phyloP scores from a whole-genome alignment of 2,329 filamentous ascomycete species.

The Lasiodiplodia theobromae region DNA sequence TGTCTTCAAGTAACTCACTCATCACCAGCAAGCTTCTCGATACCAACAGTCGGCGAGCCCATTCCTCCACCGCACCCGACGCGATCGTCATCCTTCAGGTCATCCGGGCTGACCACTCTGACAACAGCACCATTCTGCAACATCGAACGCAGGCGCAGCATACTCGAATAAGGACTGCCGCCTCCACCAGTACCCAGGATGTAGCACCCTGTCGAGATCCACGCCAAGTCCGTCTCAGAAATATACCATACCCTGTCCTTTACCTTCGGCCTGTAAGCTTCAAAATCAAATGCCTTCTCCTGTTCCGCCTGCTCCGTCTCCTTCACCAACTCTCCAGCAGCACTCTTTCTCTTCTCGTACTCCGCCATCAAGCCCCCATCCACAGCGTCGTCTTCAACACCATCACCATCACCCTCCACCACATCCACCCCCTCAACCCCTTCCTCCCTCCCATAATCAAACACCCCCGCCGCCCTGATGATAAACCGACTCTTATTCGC shows the following conservation, averaged over 20 bases:
- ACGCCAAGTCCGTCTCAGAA: slow-evolving; percentile 64
- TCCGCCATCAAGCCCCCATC: neutral
- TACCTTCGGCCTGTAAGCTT: slow-evolving; percentile 47
- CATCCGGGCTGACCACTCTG: slow-evolving; percentile 50
- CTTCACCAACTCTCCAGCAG: neutral
- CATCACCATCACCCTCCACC: neutral
- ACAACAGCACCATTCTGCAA: slow-evolving; percentile 47
- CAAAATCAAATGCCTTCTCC: slow-evolving; percentile 40
- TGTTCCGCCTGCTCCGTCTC: neutral
- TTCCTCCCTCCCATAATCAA: slow-evolving; percentile 12
- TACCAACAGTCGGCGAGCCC: slow-evolving; percentile 53
- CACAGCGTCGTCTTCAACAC: neutral
- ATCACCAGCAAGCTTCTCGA: slow-evolving; percentile 48
- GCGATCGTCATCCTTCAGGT: slow-evolving; percentile 50
- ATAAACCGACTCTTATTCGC: slow-evolving; percentile 38
- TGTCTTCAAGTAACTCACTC: slow-evolving; percentile 41
- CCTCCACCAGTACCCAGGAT: slow-evolving; percentile 69
- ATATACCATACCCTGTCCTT: slow-evolving; percentile 63
- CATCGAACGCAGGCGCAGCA: slow-evolving; percentile 56
- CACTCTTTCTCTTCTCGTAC: slow-evolving; percentile 1
- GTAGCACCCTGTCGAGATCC: slow-evolving; percentile 66
- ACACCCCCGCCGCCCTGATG: slow-evolving; percentile 29
- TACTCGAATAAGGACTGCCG: slow-evolving; percentile 61
- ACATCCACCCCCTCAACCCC: neutral
- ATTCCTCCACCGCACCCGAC: slow-evolving; percentile 55